A percentile compares a stretch with the other conserved stretches of the same genome.
Conservation (phyloP, 2,329 filamentous ascomycete species). For the Fusarium multiceps region DNA sequence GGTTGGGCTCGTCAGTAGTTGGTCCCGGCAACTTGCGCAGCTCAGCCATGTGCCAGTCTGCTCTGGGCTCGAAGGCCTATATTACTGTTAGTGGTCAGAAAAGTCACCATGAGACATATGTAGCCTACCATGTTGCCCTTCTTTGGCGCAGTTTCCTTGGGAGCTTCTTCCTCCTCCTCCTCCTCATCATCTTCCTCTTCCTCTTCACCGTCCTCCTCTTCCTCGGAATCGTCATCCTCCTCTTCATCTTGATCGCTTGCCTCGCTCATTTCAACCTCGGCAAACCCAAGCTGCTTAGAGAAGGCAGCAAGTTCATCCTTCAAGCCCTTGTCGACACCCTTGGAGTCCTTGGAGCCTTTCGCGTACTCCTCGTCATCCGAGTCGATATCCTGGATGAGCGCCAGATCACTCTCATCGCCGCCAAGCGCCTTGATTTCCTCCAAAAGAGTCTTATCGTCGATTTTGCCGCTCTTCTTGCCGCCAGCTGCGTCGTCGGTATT, state of each 20-base stretch:
- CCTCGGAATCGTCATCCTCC: constrained; percentile 51
- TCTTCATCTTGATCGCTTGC: constrained; percentile 54
- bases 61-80: constrained; percentile 67
- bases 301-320: constrained; percentile 53
- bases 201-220: constrained; percentile 45
- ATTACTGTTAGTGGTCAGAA: constrained; percentile 51
- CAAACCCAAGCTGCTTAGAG: constrained; percentile 55
- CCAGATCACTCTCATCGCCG: constrained; percentile 72
- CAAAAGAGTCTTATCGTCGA: constrained; percentile 59
- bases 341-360: constrained; percentile 48
- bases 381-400: constrained; percentile 66
- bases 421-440: constrained; percentile 74
- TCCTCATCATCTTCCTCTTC: constrained; percentile 42
- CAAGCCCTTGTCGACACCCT: constrained; percentile 55
- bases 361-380: constrained; percentile 55
- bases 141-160: constrained; percentile 45
- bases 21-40: constrained; percentile 58
- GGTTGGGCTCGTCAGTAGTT: constrained; percentile 58
- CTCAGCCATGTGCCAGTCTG: constrained; percentile 66
- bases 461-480: constrained; percentile 42
- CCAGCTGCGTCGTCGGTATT: constrained; percentile 44
- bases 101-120: constrained; percentile 12
- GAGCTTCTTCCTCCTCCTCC: constrained; percentile 44
- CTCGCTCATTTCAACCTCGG: constrained; percentile 50
- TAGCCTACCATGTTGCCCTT: constrained; percentile 52